Evolutionary conservation across 768 basidiomycete species (phyloP).

Genomic region (Termitomyces sp.): DNA sequence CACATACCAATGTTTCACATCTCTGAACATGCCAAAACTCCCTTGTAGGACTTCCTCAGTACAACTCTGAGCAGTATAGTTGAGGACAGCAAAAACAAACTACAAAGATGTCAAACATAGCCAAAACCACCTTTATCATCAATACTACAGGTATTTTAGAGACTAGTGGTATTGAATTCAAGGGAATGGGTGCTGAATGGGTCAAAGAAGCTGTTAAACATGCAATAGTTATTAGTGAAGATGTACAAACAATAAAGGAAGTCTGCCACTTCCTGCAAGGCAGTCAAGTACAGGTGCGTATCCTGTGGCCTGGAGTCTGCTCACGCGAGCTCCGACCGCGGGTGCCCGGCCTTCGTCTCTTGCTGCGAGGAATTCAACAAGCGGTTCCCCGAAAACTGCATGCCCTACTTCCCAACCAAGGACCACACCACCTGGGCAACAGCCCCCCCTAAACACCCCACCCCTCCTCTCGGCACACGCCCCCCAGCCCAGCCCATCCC

Average conservation of each 20-base stretch:
- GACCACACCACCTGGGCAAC: too few species aligned
- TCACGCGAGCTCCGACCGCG: too few species aligned
- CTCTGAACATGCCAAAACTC: neutral
- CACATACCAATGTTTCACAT: neutral
- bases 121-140: neutral
- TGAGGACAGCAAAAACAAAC: neutral
- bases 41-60: constrained; percentile 3
- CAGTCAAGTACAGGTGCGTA: too few species aligned
- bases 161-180: neutral
- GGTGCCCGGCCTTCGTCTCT: too few species aligned
- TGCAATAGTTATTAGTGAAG: neutral
- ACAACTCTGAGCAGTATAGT: constrained; percentile 1
- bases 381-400: too few species aligned
- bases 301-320: too few species aligned
- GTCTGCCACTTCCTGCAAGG: neutral
- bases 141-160: neutral
- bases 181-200: constrained; percentile 2
- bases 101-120: neutral
- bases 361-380: too few species aligned
- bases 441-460: too few species aligned
- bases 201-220: neutral
- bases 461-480: too few species aligned
- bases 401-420: too few species aligned
- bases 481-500: too few species aligned
- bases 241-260: neutral